These are phyloP conservation scores for Barnettozyma wickerhamii DNA, from an alignment of 805 yeast species.

Conservation along the genomic window DNA sequence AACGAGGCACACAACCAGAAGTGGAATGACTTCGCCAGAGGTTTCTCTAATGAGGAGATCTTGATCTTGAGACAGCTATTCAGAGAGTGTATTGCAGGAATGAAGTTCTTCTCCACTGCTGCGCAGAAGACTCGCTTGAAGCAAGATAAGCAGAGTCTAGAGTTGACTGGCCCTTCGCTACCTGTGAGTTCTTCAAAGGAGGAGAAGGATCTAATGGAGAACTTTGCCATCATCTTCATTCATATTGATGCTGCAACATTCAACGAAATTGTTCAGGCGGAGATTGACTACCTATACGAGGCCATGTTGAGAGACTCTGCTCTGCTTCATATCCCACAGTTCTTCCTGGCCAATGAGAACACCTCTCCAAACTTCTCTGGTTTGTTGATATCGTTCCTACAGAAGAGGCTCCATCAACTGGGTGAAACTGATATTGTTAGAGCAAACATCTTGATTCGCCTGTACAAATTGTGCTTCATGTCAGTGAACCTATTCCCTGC, in stretches of 20 bases:
- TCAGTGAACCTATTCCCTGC: conserved; percentile 89
- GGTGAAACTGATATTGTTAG: conserved; percentile 77
- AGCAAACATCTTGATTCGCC: conserved; percentile 74
- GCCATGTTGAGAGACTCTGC: conserved; percentile 82
- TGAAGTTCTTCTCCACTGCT: conserved; percentile 62
- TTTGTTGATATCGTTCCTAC: conserved; percentile 69
- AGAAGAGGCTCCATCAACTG: conserved; percentile 65
- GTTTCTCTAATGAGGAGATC: conserved; percentile 81
- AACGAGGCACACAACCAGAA: conserved; percentile 45
- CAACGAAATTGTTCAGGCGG: conserved; percentile 82
- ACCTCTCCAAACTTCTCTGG: conserved; percentile 92
- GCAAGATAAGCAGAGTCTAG: conserved; percentile 20
- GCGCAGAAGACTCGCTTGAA: conserved; percentile 23
- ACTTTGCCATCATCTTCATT: conserved; percentile 87
- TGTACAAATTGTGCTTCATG: conserved; percentile 93
- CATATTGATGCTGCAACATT: conserved; percentile 95
- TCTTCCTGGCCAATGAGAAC: conserved; percentile 89
- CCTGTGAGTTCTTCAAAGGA: conserved; percentile 89
- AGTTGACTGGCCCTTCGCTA: conserved; percentile 69
- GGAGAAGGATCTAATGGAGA: conserved; percentile 93
- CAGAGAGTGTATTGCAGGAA: conserved; percentile 78
- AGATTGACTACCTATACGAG: conserved; percentile 71
- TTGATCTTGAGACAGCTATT: conserved; percentile 70
- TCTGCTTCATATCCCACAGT: conserved; percentile 85
- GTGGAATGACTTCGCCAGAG: conserved; percentile 86